Conservation (phyloP, 768 basidiomycete genomes). For the Omphalotus guepiniiformis region DNA sequence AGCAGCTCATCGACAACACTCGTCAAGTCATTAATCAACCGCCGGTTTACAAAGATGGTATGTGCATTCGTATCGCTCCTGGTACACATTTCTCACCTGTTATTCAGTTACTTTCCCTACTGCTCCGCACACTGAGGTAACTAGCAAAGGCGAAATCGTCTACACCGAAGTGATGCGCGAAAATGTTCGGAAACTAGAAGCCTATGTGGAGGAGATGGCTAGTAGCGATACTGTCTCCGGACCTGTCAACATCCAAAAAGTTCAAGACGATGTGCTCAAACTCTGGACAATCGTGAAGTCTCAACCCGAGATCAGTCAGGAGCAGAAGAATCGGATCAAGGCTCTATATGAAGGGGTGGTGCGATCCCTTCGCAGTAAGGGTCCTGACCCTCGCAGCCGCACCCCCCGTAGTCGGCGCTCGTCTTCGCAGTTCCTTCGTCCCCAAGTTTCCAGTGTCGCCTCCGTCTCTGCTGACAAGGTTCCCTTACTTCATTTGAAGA, state of each 20-base stretch:
- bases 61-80: constrained; percentile 22
- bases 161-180: constrained; percentile 94
- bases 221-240: constrained; percentile 84
- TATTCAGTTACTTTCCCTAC: constrained; percentile 92
- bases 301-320: constrained; percentile 94
- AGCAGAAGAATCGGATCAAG: constrained; percentile 94
- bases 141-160: constrained; percentile 89
- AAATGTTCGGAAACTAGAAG: constrained; percentile 95
- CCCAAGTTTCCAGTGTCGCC: constrained; percentile 73
- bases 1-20: constrained; percentile 92
- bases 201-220: constrained; percentile 98
- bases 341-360: constrained; percentile 96
- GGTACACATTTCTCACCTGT: constrained; percentile 7
- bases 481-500: constrained; percentile 93
- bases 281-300: constrained; percentile 97
- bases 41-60: constrained; percentile 96
- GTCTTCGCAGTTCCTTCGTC: constrained; percentile 96
- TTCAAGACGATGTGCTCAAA: constrained; percentile 94
- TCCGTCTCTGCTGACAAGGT: constrained; percentile 79
- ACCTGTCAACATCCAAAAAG: constrained; percentile 92
- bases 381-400: constrained; percentile 56
- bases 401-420: constrained; percentile 76
- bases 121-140: constrained; percentile 93
- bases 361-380: constrained; percentile 74
- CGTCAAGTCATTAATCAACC: constrained; percentile 75